Percentiles rank a stretch among this genome's conserved stretches.
phyloP scores from a whole-genome alignment of 768 basidiomycete genomes.

The Terana coerulea region DNA sequence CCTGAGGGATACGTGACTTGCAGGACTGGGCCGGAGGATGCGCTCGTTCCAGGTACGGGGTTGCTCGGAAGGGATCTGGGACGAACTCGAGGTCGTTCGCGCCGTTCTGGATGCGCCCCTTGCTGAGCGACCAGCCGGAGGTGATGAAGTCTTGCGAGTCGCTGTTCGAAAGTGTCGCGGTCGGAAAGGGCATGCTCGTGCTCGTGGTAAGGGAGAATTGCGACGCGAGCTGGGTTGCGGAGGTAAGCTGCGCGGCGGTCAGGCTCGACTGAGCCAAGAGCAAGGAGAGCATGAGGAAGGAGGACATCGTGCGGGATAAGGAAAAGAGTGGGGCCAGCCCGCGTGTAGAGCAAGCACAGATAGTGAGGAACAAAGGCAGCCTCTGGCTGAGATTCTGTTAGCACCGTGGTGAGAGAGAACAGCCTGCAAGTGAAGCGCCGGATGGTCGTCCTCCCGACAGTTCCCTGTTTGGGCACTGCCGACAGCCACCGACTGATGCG shows the following conservation, averaged over 20 bases:
- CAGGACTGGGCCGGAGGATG: conserved; percentile 35
- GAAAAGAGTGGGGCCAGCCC: too few relatives aligned
- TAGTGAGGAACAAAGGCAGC: too few relatives aligned
- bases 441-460: too few relatives aligned
- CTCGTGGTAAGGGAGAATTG: conserved; percentile 55
- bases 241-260: conserved; percentile 9
- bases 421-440: too few relatives aligned
- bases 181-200: conserved; percentile 63
- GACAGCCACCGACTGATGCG: too few relatives aligned
- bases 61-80: conserved; percentile 57
- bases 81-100: conserved; percentile 57
- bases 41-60: conserved; percentile 21
- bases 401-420: too few relatives aligned
- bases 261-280: conserved; percentile 14
- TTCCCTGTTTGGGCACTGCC: too few relatives aligned
- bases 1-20: conserved; percentile 62
- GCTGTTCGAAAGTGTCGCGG: conserved; percentile 47
- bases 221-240: conserved; percentile 35
- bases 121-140: conserved; percentile 58
- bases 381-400: too few relatives aligned
- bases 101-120: conserved; percentile 58
- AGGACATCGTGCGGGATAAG: too few relatives aligned
- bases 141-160: conserved; percentile 50
- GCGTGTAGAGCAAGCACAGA: too few relatives aligned
- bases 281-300: too few relatives aligned